phyloP scores from a whole-genome alignment of 805 yeast species.

The Blastobotrys muscicola region DNA sequence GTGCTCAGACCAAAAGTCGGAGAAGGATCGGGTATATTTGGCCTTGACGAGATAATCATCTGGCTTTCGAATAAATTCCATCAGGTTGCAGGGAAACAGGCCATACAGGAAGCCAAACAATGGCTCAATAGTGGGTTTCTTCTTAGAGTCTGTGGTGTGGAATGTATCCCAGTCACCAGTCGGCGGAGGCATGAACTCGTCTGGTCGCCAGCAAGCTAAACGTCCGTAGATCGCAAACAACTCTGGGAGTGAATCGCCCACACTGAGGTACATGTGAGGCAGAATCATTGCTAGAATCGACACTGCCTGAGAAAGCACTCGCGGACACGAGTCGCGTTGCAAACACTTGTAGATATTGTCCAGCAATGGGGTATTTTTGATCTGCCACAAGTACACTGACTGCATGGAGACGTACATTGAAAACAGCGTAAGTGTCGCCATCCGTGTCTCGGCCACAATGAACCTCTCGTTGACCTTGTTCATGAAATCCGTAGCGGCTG shows the following conservation, averaged over 20 bases:
- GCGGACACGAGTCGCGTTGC: constrained; percentile 34
- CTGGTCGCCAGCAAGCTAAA: constrained; percentile 30
- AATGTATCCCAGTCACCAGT: constrained; percentile 20
- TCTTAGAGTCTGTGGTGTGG: constrained; percentile 8
- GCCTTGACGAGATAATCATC: constrained; percentile 25
- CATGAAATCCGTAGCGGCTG: constrained; percentile 31
- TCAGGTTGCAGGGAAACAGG: constrained; percentile 43
- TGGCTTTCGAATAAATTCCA: constrained; percentile 37
- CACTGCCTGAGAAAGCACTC: constrained; percentile 31
- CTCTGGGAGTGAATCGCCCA: constrained; percentile 30
- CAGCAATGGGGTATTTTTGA: constrained; percentile 32
- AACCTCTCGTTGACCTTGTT: constrained; percentile 31
- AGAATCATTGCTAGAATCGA: constrained; percentile 33
- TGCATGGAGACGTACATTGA: constrained; percentile 29
- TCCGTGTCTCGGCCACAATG: constrained; percentile 27
- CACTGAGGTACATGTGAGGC: constrained; percentile 37
- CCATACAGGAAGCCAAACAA: constrained; percentile 48
- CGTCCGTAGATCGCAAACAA: constrained; percentile 39
- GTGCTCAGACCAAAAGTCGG: constrained; percentile 29
- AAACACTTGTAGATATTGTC: constrained; percentile 31
- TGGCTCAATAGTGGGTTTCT: constrained; percentile 25
- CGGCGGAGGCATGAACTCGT: neutral
- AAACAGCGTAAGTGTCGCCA: constrained; percentile 33
- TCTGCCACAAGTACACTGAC: constrained; percentile 24
- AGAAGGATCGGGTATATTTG: constrained; percentile 13